These are phyloP conservation scores for Didymella keratinophila DNA, from an alignment of 2,329 filamentous ascomycete species.

Conservation along the genomic window DNA sequence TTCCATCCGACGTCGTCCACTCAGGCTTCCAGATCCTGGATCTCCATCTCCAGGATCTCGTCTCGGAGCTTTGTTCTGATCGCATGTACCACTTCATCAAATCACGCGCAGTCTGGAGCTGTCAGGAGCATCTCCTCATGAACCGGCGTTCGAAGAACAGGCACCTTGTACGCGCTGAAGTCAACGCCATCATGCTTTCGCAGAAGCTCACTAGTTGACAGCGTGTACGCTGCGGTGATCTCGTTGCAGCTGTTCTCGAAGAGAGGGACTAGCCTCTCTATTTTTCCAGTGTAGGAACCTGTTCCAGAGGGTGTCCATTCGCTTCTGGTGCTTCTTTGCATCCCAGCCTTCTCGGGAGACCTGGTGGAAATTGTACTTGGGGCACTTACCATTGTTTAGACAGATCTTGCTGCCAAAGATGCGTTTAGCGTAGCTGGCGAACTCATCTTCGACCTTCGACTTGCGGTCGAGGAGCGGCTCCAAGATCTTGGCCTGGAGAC, in stretches of 20 bases:
- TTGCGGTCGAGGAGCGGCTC: background rate
- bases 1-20: conserved; percentile 3
- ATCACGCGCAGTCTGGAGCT: background rate
- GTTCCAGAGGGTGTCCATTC: background rate
- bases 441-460: background rate
- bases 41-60: background rate
- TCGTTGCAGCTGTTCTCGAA: background rate
- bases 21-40: background rate
- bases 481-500: background rate
- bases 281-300: background rate
- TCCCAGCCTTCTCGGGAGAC: background rate
- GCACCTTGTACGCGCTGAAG: background rate
- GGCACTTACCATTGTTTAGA: background rate
- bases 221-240: background rate
- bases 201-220: background rate
- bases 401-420: background rate
- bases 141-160: background rate
- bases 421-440: background rate
- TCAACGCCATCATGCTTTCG: background rate
- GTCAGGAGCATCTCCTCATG: background rate
- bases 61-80: background rate
- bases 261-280: background rate
- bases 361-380: conserved; percentile 1
- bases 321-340: background rate
- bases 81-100: background rate